phyloP scores from a whole-genome alignment of 2,329 filamentous ascomycete species.

The Didymella sp. region DNA sequence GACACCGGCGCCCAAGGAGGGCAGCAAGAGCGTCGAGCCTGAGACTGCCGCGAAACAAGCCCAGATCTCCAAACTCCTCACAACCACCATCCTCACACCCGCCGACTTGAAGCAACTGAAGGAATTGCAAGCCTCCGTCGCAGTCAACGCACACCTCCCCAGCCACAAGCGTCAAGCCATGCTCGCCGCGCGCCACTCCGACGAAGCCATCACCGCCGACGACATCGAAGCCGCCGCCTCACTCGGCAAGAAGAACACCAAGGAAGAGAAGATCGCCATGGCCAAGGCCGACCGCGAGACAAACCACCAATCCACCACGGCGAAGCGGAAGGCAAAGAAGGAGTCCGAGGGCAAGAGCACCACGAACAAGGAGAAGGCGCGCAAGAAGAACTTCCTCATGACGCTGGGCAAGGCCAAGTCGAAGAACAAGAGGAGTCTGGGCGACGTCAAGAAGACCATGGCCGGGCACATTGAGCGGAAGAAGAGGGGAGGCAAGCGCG shows the following conservation, averaged over 20 bases:
- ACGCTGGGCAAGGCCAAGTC: constrained; percentile 93
- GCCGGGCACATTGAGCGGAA: constrained; percentile 81
- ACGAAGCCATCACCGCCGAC: constrained; percentile 87
- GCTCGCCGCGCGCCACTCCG: constrained; percentile 68
- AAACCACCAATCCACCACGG: constrained; percentile 85
- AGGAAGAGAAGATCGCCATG: constrained; percentile 85
- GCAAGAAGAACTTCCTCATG: constrained; percentile 99
- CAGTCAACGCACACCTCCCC: constrained; percentile 69
- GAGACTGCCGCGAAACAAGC: constrained; percentile 37
- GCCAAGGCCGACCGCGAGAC: constrained; percentile 83
- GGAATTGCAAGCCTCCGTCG: constrained; percentile 79
- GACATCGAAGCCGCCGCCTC: constrained; percentile 88
- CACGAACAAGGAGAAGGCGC: constrained; percentile 94
- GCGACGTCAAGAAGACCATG: constrained; percentile 81
- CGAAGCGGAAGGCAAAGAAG: constrained; percentile 86
- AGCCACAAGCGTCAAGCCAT: constrained; percentile 50
- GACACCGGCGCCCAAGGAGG: constrained; percentile 43
- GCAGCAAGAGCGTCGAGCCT: constrained; percentile 44
- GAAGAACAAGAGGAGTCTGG: constrained; percentile 93
- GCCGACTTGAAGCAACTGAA: constrained; percentile 94
- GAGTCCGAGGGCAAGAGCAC: constrained; percentile 89
- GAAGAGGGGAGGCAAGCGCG: constrained; percentile 82
- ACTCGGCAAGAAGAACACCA: constrained; percentile 80
- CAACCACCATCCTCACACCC: constrained; percentile 90
- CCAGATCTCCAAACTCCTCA: constrained; percentile 73